Base-by-base conservation (phyloP, 192 early-diverging fungal species). In the Coemansia guatemalensis region DNA sequence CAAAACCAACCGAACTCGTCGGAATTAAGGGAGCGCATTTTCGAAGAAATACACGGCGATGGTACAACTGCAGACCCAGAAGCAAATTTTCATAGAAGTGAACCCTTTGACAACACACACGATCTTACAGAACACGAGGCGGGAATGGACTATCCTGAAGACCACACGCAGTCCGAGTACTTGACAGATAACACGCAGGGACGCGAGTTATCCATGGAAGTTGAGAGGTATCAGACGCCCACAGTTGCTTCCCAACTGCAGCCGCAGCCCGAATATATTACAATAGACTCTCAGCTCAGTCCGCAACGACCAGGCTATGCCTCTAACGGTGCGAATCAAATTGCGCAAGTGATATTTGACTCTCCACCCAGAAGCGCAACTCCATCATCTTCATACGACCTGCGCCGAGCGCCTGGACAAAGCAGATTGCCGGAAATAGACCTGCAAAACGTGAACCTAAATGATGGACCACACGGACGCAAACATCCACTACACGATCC, bases 281-380 rank as follows among this genome's bases (percentile, higher is more conserved):
- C 53, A 12, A 61, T 72, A 8, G 62, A 65, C 48, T 65, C 69
- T 8, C 69, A 72, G 25, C 23, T 56, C 23, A 72, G 69, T 12
- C 69, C 62, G 18, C 25, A 30, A 30, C 20, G 23, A 29, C 4
- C 44, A 18, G 23, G 29, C 8, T 30, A 20, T 22, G 35, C 9
- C 35, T 39, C 35, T 39, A 39, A 11, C 35, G 35, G 5, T 39
- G 35, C 35, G 9, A 39, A 3, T 8, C 35, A 3, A 39, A 4
- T 12, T 39, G 35, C 11, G 9, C 35, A 39, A 39, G 35, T 39
- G 35, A 12, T 39, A 12, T 12, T 12, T 39, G 35, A 39, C 35
- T 39, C 35, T 39, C 35, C 35, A 39, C 6, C 11, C 35, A 39
- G 35, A 39, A 39, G 35, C 35, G 35, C 35, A 39, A 39, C 35